Percentiles rank a stretch among this genome's conserved stretches.
phyloP scores from a whole-genome alignment of 2,329 filamentous ascomycete genomes.

The Penicillium sp. region DNA sequence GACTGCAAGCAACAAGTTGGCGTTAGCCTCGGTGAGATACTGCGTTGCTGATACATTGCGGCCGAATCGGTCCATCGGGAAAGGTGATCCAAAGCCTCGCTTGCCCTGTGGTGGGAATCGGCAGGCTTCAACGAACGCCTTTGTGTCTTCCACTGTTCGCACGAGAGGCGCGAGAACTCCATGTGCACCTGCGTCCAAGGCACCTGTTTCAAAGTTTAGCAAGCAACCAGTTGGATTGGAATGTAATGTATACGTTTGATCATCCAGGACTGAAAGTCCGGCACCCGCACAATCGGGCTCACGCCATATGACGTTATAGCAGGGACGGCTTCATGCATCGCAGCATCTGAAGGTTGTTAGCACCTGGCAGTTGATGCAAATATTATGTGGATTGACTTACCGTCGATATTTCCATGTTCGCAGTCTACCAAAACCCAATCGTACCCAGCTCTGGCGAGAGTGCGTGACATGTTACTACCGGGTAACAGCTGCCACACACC shows the following conservation, averaged over 20 bases:
- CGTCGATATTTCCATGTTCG: constrained; percentile 60
- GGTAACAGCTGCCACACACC: constrained; percentile 63
- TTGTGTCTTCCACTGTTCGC: constrained; percentile 56
- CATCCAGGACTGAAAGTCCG: constrained; percentile 63
- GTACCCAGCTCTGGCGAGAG: constrained; percentile 55
- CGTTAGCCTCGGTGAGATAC: constrained; percentile 59
- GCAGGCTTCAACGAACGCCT: constrained; percentile 52
- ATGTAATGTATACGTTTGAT: constrained; percentile 53
- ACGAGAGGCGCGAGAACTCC: constrained; percentile 59
- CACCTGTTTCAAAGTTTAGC: constrained; percentile 37
- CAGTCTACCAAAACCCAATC: constrained; percentile 59
- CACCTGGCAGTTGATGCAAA: background rate
- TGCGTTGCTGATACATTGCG: constrained; percentile 40
- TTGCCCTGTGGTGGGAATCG: constrained; percentile 59
- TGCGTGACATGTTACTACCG: constrained; percentile 55
- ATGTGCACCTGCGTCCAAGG: constrained; percentile 62
- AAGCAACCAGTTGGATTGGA: background rate
- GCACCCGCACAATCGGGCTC: constrained; percentile 51
- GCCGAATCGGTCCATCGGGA: constrained; percentile 50
- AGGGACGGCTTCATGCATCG: constrained; percentile 59
- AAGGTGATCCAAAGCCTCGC: constrained; percentile 60
- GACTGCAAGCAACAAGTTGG: constrained; percentile 53
- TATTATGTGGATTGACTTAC: constrained; percentile 29
- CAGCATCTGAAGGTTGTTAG: constrained; percentile 23
- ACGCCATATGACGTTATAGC: constrained; percentile 46